Base-by-base conservation (phyloP, 2,329 filamentous ascomycete genomes). In the Fusarium multiceps region DNA sequence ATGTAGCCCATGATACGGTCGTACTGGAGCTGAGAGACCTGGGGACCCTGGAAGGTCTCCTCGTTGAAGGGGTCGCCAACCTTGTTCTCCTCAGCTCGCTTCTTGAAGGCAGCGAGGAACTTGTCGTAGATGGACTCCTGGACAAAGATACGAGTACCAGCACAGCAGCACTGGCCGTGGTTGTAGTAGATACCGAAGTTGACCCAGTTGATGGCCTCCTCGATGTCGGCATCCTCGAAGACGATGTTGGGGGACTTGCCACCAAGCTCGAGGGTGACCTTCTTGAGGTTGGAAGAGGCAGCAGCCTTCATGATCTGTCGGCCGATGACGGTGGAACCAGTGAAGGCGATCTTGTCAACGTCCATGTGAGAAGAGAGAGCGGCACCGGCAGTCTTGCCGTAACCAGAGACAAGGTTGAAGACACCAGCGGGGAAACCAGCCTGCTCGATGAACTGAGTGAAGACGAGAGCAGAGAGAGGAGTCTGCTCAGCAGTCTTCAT, bases 1-100 rank as follows among this genome's bases (percentile, higher is more conserved):
- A 97, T 93, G 82, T 88, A 92, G 78, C 86, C 86, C 92, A 96
- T 95, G 83, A 97, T 94, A 73, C 93, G 91, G 84, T 97, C 93
- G 77, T 92, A 96, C 82, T 97, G 93, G 55, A 94, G 83, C 82
- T 96, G 87, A 72, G 90, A 93, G 77, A 97, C 91, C 83, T 96
- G 93, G 41, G 93, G 93, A 54, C 93, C 93, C 82, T 96, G 93
- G 92, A 95, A 95, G 72, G 92, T 95, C 69, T 92, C 87, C 72
- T 86, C 79, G 75, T 87, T 83, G 86, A 96, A 95, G 71, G 93
- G 93, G 84, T 97, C 91, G 73, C 93, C 93, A 72, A 97, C 91
- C 75, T 89, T 86, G 86, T 95, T 96, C 83, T 88, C 80, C 74
- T 84, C 77, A 40, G 92, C 91, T 55, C 92, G 89, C 83, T 88